phyloP scores from a whole-genome alignment of 225 moss, liverwort and hornwort genomes.

The Rhytidiadelphus loreus region DNA sequence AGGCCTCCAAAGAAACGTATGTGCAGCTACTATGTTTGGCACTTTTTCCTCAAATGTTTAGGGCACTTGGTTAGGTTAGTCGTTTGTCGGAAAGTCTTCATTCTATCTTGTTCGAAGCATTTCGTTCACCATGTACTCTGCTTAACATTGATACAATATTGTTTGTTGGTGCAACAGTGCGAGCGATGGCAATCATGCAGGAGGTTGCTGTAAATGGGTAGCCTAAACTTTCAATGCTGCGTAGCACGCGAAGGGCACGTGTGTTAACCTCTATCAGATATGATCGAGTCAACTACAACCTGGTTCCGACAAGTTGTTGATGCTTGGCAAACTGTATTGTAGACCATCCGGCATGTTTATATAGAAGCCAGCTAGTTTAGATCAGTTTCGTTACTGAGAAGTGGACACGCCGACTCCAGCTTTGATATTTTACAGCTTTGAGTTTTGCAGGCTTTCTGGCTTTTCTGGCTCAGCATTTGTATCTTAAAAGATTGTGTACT shows the following conservation, averaged over 20 bases:
- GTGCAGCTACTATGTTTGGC: neutral
- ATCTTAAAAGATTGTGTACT: slow-evolving; percentile 25
- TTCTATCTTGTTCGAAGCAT: neutral
- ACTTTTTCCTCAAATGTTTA: neutral
- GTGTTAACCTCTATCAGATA: neutral
- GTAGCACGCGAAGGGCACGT: slow-evolving; percentile 12
- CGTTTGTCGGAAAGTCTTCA: neutral
- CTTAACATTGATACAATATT: neutral
- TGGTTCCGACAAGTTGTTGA: slow-evolving; percentile 20
- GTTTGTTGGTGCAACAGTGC: slow-evolving; percentile 32
- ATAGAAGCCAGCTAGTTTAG: slow-evolving; percentile 46
- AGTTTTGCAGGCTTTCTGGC: slow-evolving; percentile 34
- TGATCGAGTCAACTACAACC: slow-evolving; percentile 22
- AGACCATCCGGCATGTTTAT: slow-evolving; percentile 52
- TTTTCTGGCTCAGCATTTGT: slow-evolving; percentile 49
- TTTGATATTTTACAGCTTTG: slow-evolving; percentile 40
- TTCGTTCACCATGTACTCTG: neutral
- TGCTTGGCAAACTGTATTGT: slow-evolving; percentile 42
- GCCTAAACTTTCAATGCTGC: neutral
- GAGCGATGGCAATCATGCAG: slow-evolving; percentile 51
- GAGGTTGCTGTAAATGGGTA: slow-evolving; percentile 59
- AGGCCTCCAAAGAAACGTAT: slow-evolving; percentile 87
- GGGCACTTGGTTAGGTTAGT: neutral
- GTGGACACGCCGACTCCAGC: slow-evolving; percentile 24
- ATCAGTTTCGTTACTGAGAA: slow-evolving; percentile 13